Percentiles rank a stretch among this genome's conserved stretches.
Evolutionary conservation across 768 basidiomycete species (phyloP).

Genomic region (Fomitopsis pulvina): DNA sequence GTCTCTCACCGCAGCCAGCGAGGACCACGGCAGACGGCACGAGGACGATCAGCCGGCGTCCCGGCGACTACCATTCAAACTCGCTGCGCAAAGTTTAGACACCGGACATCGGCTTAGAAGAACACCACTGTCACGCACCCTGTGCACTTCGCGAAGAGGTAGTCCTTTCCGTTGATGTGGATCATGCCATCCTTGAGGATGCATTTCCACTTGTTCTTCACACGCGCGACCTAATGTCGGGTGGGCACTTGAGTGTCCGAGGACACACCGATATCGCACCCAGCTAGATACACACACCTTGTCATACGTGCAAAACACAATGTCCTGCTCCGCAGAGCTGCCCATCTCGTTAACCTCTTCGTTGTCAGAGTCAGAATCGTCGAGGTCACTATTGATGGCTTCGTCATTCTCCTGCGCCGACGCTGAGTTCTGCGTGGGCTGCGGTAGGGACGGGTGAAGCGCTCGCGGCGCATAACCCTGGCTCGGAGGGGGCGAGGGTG

Average conservation of each 20-base stretch:
- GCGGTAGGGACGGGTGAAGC: slow-evolving; percentile 73
- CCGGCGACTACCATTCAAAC: slow-evolving; percentile 27
- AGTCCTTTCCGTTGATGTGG: slow-evolving; percentile 94
- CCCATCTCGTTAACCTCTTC: slow-evolving; percentile 82
- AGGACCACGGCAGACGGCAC: neutral
- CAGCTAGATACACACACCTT: slow-evolving; percentile 65
- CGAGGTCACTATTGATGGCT: slow-evolving; percentile 93
- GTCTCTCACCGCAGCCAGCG: neutral
- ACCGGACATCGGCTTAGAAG: neutral
- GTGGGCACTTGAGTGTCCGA: too few species aligned
- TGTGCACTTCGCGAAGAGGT: slow-evolving; percentile 93
- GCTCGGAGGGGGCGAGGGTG: slow-evolving; percentile 61
- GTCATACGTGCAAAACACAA: slow-evolving; percentile 97
- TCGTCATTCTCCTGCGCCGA: slow-evolving; percentile 54
- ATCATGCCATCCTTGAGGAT: slow-evolving; percentile 97
- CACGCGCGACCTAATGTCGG: slow-evolving; percentile 92
- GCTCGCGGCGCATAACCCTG: slow-evolving; percentile 60
- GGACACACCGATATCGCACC: too few species aligned
- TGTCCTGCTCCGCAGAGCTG: slow-evolving; percentile 66
- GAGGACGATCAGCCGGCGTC: neutral
- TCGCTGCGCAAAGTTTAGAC: slow-evolving; percentile 18
- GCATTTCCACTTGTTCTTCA: slow-evolving; percentile 99
- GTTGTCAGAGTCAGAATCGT: slow-evolving; percentile 87
- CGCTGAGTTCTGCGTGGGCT: slow-evolving; percentile 36
- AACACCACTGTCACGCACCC: slow-evolving; percentile 46